These are phyloP conservation scores for Lentinula novae-zelandiae DNA, from an alignment of 1,284 basidiomycete species.

Conservation along the genomic window DNA sequence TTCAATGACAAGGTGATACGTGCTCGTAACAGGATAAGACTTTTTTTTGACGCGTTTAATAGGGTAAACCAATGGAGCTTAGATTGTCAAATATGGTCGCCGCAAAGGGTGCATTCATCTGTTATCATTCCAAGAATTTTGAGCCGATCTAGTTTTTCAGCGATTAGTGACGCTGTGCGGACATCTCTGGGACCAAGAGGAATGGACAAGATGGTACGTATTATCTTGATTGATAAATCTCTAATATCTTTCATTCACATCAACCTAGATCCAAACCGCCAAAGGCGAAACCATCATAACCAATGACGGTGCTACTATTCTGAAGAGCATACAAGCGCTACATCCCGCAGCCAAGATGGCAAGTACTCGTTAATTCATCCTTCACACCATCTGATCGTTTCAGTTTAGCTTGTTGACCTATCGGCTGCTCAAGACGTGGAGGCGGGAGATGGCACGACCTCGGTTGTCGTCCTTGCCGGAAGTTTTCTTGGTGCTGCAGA, in stretches of 20 bases:
- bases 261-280: slow-evolving; percentile 87
- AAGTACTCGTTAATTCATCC: slow-evolving; percentile 13
- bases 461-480: slow-evolving; percentile 96
- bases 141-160: slow-evolving; percentile 38
- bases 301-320: slow-evolving; percentile 98
- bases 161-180: slow-evolving; percentile 96
- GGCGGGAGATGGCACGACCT: slow-evolving; percentile 99
- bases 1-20: slow-evolving; percentile 77
- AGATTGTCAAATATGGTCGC: slow-evolving; percentile 94
- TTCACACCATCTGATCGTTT: background rate
- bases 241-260: background rate
- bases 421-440: slow-evolving; percentile 98
- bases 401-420: slow-evolving; percentile 80
- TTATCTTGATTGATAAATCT: slow-evolving; percentile 12
- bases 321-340: slow-evolving; percentile 95
- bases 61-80: slow-evolving; percentile 93
- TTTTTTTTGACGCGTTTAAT: slow-evolving; percentile 29
- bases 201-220: slow-evolving; percentile 97
- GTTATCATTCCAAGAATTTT: slow-evolving; percentile 3
- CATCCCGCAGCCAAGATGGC: slow-evolving; percentile 99
- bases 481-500: slow-evolving; percentile 92
- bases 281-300: slow-evolving; percentile 98
- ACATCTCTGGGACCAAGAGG: slow-evolving; percentile 97
- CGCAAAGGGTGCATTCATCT: slow-evolving; percentile 73
- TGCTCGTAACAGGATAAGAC: slow-evolving; percentile 6